These are phyloP conservation scores for Phytophthora colocasiae DNA, from an alignment of 352 stramenopile genomes.

Conservation along the genomic window DNA sequence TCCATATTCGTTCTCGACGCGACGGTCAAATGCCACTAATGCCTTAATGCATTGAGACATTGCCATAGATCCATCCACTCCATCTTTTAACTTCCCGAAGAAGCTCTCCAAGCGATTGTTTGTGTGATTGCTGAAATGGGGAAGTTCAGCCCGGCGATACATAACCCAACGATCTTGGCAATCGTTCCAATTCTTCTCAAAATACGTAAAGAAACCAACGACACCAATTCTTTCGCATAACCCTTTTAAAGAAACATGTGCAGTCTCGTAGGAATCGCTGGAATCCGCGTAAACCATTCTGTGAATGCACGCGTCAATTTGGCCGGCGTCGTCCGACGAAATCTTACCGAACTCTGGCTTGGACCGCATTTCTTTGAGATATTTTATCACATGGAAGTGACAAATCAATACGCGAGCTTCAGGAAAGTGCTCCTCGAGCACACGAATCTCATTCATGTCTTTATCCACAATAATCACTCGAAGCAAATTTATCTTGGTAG, in stretches of 20 bases:
- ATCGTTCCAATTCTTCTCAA: too few species aligned
- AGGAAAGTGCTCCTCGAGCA: too few species aligned
- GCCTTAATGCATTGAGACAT: background rate
- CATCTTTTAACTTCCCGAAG: background rate
- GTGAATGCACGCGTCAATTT: constrained; percentile 20
- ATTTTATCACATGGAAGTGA: too few species aligned
- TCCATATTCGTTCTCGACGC: too few species aligned
- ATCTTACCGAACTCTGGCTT: constrained; percentile 24
- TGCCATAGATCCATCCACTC: background rate
- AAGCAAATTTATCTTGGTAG: background rate
- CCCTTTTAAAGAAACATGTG: background rate
- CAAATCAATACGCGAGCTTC: too few species aligned
- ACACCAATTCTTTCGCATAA: constrained; percentile 8
- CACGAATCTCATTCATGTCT: too few species aligned
- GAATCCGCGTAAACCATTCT: constrained; percentile 26
- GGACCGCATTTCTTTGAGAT: too few species aligned
- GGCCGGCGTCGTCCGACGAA: constrained; percentile 12
- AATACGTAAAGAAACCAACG: background rate
- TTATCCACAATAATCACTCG: background rate
- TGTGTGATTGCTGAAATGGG: constrained; percentile 34
- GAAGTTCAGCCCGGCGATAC: constrained; percentile 13
- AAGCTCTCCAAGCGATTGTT: constrained; percentile 46
- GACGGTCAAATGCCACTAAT: too few species aligned
- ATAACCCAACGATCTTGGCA: constrained; percentile 6
- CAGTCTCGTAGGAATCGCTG: background rate